phyloP scores from a whole-genome alignment of 495 filamentous ascomycete genomes.

The Lentithecium fluviatile region DNA sequence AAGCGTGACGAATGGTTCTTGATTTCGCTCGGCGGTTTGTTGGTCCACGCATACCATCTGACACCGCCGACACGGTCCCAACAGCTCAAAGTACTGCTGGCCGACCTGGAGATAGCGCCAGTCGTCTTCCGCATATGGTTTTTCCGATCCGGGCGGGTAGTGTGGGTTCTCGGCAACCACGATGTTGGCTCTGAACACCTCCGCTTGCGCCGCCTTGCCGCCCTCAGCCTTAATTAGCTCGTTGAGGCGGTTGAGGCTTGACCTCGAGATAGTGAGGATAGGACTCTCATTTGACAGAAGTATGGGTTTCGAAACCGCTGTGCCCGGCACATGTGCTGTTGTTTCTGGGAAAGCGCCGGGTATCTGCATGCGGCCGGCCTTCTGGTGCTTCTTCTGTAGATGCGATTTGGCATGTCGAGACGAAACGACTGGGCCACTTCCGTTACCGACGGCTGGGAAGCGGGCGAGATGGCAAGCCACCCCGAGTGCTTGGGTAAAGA shows the following conservation, averaged over 20 bases:
- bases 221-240: slow-evolving; percentile 60
- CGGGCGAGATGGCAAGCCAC: slow-evolving; percentile 78
- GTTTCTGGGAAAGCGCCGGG: slow-evolving; percentile 58
- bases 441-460: slow-evolving; percentile 63
- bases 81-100: slow-evolving; percentile 59
- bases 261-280: slow-evolving; percentile 76
- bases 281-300: slow-evolving; percentile 89
- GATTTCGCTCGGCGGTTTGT: slow-evolving; percentile 68
- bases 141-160: slow-evolving; percentile 46
- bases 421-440: slow-evolving; percentile 44
- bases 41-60: slow-evolving; percentile 97
- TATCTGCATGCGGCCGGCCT: slow-evolving; percentile 38
- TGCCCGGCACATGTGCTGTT: slow-evolving; percentile 48
- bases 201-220: slow-evolving; percentile 59
- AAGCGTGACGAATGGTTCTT: slow-evolving; percentile 86
- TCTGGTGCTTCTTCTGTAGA: slow-evolving; percentile 50
- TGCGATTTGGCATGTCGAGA: slow-evolving; percentile 66
- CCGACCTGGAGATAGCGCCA: slow-evolving; percentile 56
- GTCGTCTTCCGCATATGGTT: slow-evolving; percentile 60
- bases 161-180: slow-evolving; percentile 59
- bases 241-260: slow-evolving; percentile 77
- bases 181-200: slow-evolving; percentile 83
- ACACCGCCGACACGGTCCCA: slow-evolving; percentile 82
- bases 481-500: slow-evolving; percentile 70
- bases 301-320: slow-evolving; percentile 54